Base-by-base conservation (phyloP, 75 land plant genomes). In the Isoetes taiwanensis region DNA sequence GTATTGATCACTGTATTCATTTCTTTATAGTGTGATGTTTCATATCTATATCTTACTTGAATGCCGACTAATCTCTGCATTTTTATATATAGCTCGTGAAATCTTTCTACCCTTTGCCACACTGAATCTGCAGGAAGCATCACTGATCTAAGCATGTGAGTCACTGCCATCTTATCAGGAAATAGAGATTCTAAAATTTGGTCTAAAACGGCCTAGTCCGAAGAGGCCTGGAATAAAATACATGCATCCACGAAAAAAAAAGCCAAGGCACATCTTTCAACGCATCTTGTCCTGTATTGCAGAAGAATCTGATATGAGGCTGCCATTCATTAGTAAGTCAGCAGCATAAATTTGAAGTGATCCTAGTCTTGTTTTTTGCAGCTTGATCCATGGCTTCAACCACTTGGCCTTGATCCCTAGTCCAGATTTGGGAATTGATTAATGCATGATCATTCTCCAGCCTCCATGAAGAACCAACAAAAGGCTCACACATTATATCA, bases 401-500 rank as follows among this genome's bases (percentile, higher is more conserved):
- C 27, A 41, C 62, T 1, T 27, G 0, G 1, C 32, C 42, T 16
- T 41, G 62, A 2, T 59, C 42, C 62, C 62, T 41, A 2, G 32
- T 9, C 2, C 28, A 19, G n/a, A n/a, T n/a, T n/a, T n/a, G n/a
- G n/a, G n/a, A n/a, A n/a, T n/a, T n/a, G n/a, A 14, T 14, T 10
- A 37, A 37, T 9, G 39, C 41, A 14, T 33, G 4, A 52, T 62
- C 59, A 20, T 35, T 35, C 11, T 59, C 62, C 17, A 59, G 27
- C 14, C 29, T 30, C 64, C 64, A 62, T 0, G 64, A 52, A 16
- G 64, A 62, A 28, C 64, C 64, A n/a, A 32, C 64, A 33, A 62
- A 62, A 1, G 64, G 64, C 64, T 62, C 64, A 16, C 64, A 62
- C 38, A 62, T 52, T 23, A 62, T 50, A 17, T 30, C 54, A 34